These are phyloP conservation scores for Botrytis fabae DNA, from an alignment of 2,329 filamentous ascomycete species.

Conservation along the genomic window DNA sequence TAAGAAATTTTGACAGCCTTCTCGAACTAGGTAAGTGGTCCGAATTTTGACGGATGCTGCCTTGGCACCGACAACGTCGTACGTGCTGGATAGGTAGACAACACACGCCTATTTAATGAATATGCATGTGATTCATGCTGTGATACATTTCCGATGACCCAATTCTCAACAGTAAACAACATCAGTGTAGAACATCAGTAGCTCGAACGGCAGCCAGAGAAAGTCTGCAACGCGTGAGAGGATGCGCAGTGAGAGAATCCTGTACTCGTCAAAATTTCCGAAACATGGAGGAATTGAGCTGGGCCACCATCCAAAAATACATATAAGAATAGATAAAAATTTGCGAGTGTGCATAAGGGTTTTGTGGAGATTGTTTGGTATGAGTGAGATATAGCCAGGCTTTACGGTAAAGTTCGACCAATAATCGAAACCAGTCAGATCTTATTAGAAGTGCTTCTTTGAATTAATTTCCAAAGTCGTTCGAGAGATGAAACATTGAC, in stretches of 20 bases:
- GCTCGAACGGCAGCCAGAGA: neutral
- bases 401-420: neutral
- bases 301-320: neutral
- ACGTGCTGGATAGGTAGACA: neutral
- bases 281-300: neutral
- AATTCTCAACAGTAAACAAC: neutral
- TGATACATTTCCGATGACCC: neutral
- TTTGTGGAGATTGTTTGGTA: neutral
- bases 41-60: neutral
- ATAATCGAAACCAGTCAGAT: neutral
- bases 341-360: neutral
- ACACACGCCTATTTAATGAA: neutral
- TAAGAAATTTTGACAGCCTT: neutral
- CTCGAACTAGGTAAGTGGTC: neutral
- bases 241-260: neutral
- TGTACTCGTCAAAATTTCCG: neutral
- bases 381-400: neutral
- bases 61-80: neutral
- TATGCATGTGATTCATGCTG: neutral
- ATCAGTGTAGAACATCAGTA: neutral
- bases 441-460: neutral
- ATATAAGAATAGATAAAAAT: neutral
- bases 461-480: neutral
- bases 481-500: neutral
- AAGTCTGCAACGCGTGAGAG: neutral